These are phyloP conservation scores for Heterobasidion occidentale DNA, from an alignment of 1,284 basidiomycete genomes.

Conservation along the genomic window DNA sequence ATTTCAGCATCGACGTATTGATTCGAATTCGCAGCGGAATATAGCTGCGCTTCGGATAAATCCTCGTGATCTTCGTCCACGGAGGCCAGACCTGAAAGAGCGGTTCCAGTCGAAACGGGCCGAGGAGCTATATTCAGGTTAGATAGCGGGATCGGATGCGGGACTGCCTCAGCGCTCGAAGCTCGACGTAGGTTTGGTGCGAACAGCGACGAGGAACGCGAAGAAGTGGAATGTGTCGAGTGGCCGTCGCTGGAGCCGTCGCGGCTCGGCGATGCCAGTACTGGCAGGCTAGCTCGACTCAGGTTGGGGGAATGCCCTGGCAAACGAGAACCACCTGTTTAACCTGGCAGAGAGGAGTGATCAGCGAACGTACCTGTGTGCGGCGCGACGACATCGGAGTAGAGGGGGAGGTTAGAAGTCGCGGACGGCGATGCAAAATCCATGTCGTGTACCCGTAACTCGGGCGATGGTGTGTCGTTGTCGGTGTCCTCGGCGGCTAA, in stretches of 20 bases:
- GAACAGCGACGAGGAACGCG: background rate
- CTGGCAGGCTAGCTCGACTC: background rate
- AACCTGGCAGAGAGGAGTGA: background rate
- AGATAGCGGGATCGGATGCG: background rate
- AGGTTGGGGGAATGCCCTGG: background rate
- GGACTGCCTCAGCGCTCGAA: constrained; percentile 2
- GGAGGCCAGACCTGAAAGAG: constrained; percentile 3
- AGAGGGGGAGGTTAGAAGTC: background rate
- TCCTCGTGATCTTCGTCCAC: constrained; percentile 9
- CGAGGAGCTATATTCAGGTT: background rate
- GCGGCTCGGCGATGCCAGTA: background rate
- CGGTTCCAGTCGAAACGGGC: constrained; percentile 2
- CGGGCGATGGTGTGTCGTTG: background rate
- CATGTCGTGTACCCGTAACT: background rate
- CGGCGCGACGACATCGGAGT: background rate
- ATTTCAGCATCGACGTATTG: constrained; percentile 57
- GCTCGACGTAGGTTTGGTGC: background rate
- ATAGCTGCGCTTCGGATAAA: background rate
- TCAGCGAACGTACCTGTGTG: background rate
- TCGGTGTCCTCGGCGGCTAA: constrained; percentile 23
- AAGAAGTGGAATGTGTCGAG: background rate
- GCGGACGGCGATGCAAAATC: background rate
- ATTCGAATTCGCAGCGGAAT: constrained; percentile 28
- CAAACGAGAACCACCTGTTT: background rate
- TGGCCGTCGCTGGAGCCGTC: background rate